Conservation (phyloP, 441 rosid genomes). For the Raphanus hybrid region DNA sequence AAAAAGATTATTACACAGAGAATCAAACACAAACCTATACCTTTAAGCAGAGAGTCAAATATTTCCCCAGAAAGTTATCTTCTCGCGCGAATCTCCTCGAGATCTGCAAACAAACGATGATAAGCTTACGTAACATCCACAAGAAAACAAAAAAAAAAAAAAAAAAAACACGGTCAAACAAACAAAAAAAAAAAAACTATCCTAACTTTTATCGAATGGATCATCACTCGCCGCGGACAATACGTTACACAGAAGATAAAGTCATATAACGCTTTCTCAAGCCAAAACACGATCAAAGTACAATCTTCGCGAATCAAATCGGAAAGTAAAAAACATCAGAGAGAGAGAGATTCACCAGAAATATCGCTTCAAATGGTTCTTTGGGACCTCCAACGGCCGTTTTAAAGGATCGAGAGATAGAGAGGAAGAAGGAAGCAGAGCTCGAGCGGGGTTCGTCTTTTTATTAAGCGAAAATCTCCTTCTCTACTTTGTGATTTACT, state of each 20-base stretch:
- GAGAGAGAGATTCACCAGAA: slow-evolving; percentile 17
- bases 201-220: background rate
- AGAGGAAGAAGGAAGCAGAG: background rate
- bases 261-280: background rate
- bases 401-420: background rate
- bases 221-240: background rate
- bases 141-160: background rate
- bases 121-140: background rate
- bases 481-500: slow-evolving; percentile 32
- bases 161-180: background rate
- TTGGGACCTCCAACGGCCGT: slow-evolving; percentile 35
- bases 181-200: background rate
- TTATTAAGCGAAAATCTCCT: slow-evolving; percentile 17
- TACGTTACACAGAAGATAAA: slow-evolving; percentile 4
- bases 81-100: slow-evolving; percentile 9
- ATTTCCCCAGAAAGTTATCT: background rate
- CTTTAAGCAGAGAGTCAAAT: background rate
- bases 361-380: slow-evolving; percentile 15
- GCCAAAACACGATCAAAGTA: background rate
- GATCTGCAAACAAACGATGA: slow-evolving; percentile 30
- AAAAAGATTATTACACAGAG: background rate
- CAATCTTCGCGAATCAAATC: background rate
- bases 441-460: slow-evolving; percentile 29
- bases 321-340: background rate
- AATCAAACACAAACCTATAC: background rate